Evolutionary conservation across 345 rosid genomes (phyloP), one percentile per base, ranked within the genome.

Genomic region (Eucalyptus dawsonii): DNA sequence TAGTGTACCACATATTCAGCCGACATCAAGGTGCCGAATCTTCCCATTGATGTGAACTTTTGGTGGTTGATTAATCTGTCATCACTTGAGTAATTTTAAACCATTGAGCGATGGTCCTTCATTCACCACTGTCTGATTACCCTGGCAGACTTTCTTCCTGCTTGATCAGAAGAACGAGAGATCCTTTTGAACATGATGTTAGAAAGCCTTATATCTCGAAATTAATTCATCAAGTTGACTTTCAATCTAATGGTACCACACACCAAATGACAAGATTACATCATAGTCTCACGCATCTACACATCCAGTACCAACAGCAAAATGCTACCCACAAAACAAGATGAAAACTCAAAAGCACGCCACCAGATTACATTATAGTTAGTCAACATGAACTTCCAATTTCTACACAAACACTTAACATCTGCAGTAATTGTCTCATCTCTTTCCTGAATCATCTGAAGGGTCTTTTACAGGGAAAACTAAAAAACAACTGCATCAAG

Each of bases 381-480:
- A 16, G 11, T 31, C 80, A 69, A 69, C 42, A 16, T 31, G 80
- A 67, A 67, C 40, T 34, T 69, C 42, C 80, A 31, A 34, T 69
- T 69, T 60, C 42, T 0, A 9, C 34, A n/a, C 80, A 31, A n/a
- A 67, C 22, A 16, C 12, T 31, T 16, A 17, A 34, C 17, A 34
- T 69, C 80, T 8, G 42, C 42, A 0, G 42, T 3, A 56, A 1
- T 56, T 56, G 2, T 31, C 42, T n/a, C 9, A 31, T 69, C 2
- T 27, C 80, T 34, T 0, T 31, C 80, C 24, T 15, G 80, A 69
- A 16, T 69, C 0, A n/a, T n/a, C n/a, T n/a, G n/a, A 5, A 1
- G 24, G 19, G 42, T 3, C 7, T 31, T 16, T 67, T 31, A 67
- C 0, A 3, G 6, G 0, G 0, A 34, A 34, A 34, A 34, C n/a